Evolutionary conservation across 306 rosid genomes (phyloP), one percentile per base, ranked within the genome.

Genomic region (Canavalia gladiata): DNA sequence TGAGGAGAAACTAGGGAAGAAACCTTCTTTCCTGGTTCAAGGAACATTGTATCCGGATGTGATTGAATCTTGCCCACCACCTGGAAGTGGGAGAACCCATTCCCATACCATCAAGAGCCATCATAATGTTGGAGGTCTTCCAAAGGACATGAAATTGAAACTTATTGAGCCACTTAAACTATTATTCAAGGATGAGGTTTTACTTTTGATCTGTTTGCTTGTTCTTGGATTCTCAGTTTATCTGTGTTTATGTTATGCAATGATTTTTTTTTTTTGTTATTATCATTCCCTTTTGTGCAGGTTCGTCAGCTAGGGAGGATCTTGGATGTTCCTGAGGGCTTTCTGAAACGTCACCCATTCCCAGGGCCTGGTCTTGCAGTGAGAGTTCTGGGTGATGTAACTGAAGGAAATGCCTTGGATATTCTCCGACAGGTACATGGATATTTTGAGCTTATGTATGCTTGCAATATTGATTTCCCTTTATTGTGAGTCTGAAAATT

Each of bases 361-460:
- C 99, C 99, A 3, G 99, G 98, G 12, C 99, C 98, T 49, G 99
- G 99, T 49, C 99, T 95, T 80, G 99, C 99, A 1, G 97, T 95
- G 5, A 87, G 98, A 84, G 94, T 95, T 58, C 63, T 93, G 72
- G 99, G 99, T 68, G 99, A 95, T 35, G 99, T 95, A 66, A 91
- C 97, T 11, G 82, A 88, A 72, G 97, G 86, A 72, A 89, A 91
- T 85, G 94, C 97, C 72, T 86, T 95, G 72, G 98, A 91, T 8
- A 76, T 91, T 81, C 96, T 95, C 80, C 95, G 99, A 74, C 87
- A 89, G 94, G 99, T 90, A 86, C 51, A 50, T 4, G 43, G 39
- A 37, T 51, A 29, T 85, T 69, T 12, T 79, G 56, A 28, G 5
- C 65, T 45, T 30, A 51, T 71, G 28, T 64, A 31, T 46, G 7